These are phyloP conservation scores for Anastatica hierochuntica DNA, from an alignment of 345 rosid genomes.

Conservation along the genomic window DNA sequence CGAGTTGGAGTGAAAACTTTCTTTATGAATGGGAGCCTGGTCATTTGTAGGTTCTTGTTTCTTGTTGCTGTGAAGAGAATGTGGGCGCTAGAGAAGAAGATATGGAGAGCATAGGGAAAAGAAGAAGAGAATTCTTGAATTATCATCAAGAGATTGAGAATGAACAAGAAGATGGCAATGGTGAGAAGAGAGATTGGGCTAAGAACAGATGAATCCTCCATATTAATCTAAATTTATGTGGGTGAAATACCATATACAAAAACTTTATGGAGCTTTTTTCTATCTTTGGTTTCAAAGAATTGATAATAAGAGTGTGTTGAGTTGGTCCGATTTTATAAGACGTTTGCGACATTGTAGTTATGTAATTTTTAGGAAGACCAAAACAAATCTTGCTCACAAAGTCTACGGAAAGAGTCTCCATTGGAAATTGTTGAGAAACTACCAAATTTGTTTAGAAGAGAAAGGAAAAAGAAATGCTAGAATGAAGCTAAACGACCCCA, in stretches of 20 bases:
- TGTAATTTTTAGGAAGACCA: constrained; percentile 13
- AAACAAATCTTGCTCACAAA: constrained; percentile 8
- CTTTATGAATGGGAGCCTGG: neutral
- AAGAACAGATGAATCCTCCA: constrained; percentile 27
- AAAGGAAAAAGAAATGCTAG: no score
- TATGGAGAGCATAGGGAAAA: constrained; percentile 15
- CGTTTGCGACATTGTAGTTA: neutral
- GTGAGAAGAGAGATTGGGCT: constrained; percentile 22
- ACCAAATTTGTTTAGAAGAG: no score
- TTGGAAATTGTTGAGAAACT: constrained; percentile 25
- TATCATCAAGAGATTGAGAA: constrained; percentile 20
- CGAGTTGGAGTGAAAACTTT: neutral
- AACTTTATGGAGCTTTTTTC: no score
- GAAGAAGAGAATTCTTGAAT: constrained; percentile 23
- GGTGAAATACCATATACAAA: constrained; percentile 19
- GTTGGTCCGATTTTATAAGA: constrained; percentile 15
- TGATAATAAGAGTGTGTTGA: constrained; percentile 4
- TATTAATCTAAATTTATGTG: constrained; percentile 13
- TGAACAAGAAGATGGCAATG: constrained; percentile 14
- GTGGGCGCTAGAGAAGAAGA: constrained; percentile 6
- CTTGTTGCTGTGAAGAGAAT: constrained; percentile 1
- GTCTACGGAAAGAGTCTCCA: constrained; percentile 12
- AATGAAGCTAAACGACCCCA: no score
- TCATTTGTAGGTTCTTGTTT: constrained; percentile 1
- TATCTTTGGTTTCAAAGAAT: neutral